Percentiles rank a stretch among this genome's conserved stretches.
Conservation (phyloP, 2,329 filamentous ascomycete species). For the Ophiostoma sp. region DNA sequence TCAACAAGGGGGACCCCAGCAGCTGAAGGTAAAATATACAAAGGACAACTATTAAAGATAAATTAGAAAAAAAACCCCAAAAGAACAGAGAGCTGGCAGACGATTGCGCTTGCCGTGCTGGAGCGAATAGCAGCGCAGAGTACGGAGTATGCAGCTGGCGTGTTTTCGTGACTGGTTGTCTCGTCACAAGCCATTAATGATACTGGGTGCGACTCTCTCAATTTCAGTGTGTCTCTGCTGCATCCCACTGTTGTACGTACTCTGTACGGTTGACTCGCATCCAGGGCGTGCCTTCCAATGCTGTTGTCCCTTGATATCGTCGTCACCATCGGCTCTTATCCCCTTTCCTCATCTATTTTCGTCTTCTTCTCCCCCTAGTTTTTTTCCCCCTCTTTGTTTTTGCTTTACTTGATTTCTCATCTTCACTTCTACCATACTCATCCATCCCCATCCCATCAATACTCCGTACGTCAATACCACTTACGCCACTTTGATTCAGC, state of each 20-base stretch:
- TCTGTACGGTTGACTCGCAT: not conserved
- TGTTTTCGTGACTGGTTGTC: not conserved
- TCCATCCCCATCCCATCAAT: not conserved
- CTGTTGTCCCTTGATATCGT: not conserved
- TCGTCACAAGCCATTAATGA: not conserved
- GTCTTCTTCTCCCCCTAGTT: not conserved
- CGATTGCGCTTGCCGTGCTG: slow-evolving; percentile 12
- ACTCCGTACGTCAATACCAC: not conserved
- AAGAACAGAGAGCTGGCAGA: no score
- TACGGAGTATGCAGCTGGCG: not conserved
- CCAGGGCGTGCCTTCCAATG: not conserved
- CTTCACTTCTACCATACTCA: not conserved
- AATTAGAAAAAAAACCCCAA: slow-evolving; percentile 9
- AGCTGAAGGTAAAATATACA: not conserved
- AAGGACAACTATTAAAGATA: not conserved
- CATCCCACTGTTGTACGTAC: not conserved
- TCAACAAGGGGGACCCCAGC: not conserved
- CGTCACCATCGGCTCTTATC: not conserved
- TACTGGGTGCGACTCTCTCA: slow-evolving; percentile 8
- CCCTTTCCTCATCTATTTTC: not conserved
- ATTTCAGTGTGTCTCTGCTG: slow-evolving; percentile 12
- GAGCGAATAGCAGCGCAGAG: no score
- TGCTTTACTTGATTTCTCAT: not conserved
- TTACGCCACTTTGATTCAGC: slow-evolving; percentile 13
- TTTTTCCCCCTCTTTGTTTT: not conserved